Percentiles rank a stretch among this genome's conserved stretches.
phyloP scores from a whole-genome alignment of 2,329 filamentous ascomycete genomes.

The Mollisiaceae sp. region DNA sequence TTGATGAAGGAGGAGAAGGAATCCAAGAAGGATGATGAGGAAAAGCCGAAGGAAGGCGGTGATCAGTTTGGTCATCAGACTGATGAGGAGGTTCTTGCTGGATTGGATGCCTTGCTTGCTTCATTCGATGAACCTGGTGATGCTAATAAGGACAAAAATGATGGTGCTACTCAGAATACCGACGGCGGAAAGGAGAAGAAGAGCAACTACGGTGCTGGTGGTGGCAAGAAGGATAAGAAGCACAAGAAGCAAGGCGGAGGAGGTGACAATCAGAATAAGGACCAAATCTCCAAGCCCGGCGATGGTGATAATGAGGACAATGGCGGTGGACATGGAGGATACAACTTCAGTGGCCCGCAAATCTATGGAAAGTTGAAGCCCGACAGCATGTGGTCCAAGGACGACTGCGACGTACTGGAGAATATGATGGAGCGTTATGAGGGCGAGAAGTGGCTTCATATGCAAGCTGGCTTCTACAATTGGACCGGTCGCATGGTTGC shows the following conservation, averaged over 20 bases:
- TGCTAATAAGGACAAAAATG: not conserved
- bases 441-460: constrained; percentile 39
- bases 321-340: not conserved
- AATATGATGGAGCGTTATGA: constrained; percentile 34
- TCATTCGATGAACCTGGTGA: not conserved
- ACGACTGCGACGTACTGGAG: constrained; percentile 40
- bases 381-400: constrained; percentile 35
- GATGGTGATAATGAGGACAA: not conserved
- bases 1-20: not conserved
- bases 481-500: constrained; percentile 41
- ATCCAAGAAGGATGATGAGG: not conserved
- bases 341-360: not conserved
- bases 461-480: constrained; percentile 43
- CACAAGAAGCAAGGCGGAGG: not conserved
- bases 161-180: not conserved
- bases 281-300: not conserved
- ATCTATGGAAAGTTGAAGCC: constrained; percentile 24
- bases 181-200: not conserved
- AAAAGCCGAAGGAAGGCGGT: no score
- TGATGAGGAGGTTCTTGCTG: no score
- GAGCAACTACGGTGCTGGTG: not conserved
- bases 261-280: not conserved
- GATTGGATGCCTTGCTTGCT: no score
- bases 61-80: no score
- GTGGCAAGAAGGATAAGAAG: not conserved